These are phyloP conservation scores for Cichorium intybus DNA, from an alignment of 140 eudicot species.

Conservation along the genomic window DNA sequence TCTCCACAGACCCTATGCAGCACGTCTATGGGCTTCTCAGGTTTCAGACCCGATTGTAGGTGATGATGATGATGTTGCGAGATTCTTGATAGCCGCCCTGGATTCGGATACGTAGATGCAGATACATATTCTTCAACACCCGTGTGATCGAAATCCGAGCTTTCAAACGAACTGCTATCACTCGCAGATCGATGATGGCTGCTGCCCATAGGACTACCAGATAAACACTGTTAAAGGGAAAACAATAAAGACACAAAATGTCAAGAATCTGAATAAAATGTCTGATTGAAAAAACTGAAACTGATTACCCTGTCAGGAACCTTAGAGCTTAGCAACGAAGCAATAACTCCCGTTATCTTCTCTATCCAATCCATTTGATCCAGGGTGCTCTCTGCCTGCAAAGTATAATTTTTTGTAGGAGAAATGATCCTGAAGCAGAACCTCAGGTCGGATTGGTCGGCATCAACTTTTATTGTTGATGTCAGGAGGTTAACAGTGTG, in stretches of 20 bases:
- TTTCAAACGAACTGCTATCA: conserved; percentile 93
- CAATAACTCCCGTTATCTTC: conserved; percentile 96
- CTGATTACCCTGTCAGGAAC: conserved; percentile 75
- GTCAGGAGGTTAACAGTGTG: conserved; percentile 97
- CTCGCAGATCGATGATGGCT: conserved; percentile 90
- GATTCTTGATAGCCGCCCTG: conserved; percentile 68
- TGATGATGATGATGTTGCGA: too few relatives aligned
- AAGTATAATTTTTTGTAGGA: conserved; percentile 88
- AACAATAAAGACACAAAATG: background rate
- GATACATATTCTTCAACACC: conserved; percentile 65
- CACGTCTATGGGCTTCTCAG: conserved; percentile 79
- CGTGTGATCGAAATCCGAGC: conserved; percentile 85
- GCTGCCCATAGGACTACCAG: conserved; percentile 88
- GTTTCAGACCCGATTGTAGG: conserved; percentile 58
- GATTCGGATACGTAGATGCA: conserved; percentile 57
- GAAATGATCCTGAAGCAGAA: conserved; percentile 95
- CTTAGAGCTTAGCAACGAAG: conserved; percentile 89
- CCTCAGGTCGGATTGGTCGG: conserved; percentile 94
- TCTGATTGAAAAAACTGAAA: background rate
- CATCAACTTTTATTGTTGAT: conserved; percentile 92
- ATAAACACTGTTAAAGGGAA: conserved; percentile 53
- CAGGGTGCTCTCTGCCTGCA: conserved; percentile 97
- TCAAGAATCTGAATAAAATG: too few relatives aligned
- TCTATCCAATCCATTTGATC: conserved; percentile 99
- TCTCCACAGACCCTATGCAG: conserved; percentile 75